Evolutionary conservation across 2,329 filamentous ascomycete genomes (phyloP), one percentile per base, ranked within the genome.

Genomic region (Diaporthe velutina): DNA sequence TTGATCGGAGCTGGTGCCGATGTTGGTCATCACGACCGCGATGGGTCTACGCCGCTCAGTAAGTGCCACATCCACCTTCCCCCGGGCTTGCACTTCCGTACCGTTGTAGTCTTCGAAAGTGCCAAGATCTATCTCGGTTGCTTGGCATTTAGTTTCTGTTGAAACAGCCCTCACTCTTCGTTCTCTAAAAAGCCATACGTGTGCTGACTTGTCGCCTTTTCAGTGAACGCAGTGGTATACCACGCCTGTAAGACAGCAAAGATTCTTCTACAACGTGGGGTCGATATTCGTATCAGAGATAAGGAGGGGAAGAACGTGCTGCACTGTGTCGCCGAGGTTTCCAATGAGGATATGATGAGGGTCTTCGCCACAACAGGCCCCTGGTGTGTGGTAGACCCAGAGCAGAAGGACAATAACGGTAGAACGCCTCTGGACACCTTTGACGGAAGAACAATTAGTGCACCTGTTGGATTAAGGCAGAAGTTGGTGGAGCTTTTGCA

Each of bases 21-120:
- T 54, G 9, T 68, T 38, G 10, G 8, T 7, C 64, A 54, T 17
- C 48, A 25, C 5, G 64, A 68, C 64, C 64, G 64, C 25, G 64
- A 68, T 19, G 64, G 64, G n/a, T 68, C 64, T 28, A 68, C 45
- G n/a, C 22, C 45, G 50, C 64, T 68, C 48, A 68, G 64, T 68
- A 68, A 68, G 52, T 30, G 25, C 30, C 9, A 54, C 9, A n/a
- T 22, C 52, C 52, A 4, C 28, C 52, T 30, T 33, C 2, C n/a
- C n/a, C n/a, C n/a, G n/a, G n/a, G n/a, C n/a, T n/a, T 3, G 3
- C 10, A 19, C 25, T 25, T 17, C 2, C 0, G 25, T 22, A 17
- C 19, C 4, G 17, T 13, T 8, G 19, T 60, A 35, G 1, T 17
- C 12, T 60, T 60, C 4, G 4, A 3, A 10, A 19, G 38, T 17